A percentile compares a stretch with the other conserved stretches of the same genome.
These are phyloP conservation scores for Xylariaceae sp. DNA, from an alignment of 2,329 filamentous ascomycete genomes.

Conservation along the genomic window DNA sequence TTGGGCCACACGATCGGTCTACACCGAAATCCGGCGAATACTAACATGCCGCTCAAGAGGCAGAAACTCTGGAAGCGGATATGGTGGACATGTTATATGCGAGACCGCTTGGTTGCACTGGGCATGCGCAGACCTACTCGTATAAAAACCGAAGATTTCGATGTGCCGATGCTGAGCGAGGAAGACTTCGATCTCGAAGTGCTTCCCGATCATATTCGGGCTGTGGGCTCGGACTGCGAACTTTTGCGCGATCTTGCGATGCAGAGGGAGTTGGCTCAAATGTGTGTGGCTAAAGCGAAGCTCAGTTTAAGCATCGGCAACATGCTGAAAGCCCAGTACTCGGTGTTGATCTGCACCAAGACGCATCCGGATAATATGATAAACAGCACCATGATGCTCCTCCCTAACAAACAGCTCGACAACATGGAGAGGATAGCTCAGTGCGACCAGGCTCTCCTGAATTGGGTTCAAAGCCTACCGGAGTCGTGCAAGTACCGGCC, in stretches of 20 bases:
- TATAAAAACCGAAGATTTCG: slow-evolving; percentile 89
- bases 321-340: slow-evolving; percentile 87
- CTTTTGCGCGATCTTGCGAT: slow-evolving; percentile 64
- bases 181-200: slow-evolving; percentile 75
- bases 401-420: slow-evolving; percentile 81
- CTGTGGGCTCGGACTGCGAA: slow-evolving; percentile 64
- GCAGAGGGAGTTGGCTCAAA: slow-evolving; percentile 72
- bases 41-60: slow-evolving; percentile 65
- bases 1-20: slow-evolving; percentile 89
- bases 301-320: slow-evolving; percentile 84
- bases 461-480: slow-evolving; percentile 70
- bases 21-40: slow-evolving; percentile 75
- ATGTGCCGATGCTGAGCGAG: slow-evolving; percentile 82
- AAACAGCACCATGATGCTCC: slow-evolving; percentile 77
- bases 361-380: slow-evolving; percentile 71
- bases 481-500: slow-evolving; percentile 63
- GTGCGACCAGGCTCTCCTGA: slow-evolving; percentile 72
- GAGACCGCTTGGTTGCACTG: slow-evolving; percentile 83
- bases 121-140: slow-evolving; percentile 90
- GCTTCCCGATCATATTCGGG: slow-evolving; percentile 61
- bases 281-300: slow-evolving; percentile 90
- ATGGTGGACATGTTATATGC: slow-evolving; percentile 98
- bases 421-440: slow-evolving; percentile 71
- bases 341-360: slow-evolving; percentile 78
- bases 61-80: slow-evolving; percentile 89